Percentiles rank a stretch among this genome's conserved stretches.
These are phyloP conservation scores for Wilcoxina mikolae DNA, from an alignment of 495 filamentous ascomycete genomes.

Conservation along the genomic window DNA sequence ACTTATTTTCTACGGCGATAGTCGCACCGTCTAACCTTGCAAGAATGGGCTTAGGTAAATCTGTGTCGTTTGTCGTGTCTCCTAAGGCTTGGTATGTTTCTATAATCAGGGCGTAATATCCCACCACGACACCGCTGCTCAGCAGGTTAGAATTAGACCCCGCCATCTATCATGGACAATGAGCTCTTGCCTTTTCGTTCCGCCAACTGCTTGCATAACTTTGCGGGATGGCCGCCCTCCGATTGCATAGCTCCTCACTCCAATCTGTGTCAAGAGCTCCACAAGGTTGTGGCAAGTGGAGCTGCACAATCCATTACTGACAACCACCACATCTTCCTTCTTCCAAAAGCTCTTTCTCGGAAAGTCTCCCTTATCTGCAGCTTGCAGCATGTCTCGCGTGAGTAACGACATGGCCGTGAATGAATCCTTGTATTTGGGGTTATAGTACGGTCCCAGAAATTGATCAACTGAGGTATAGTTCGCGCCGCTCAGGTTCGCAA, in stretches of 20 bases:
- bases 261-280: conserved; percentile 12
- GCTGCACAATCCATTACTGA: conserved; percentile 16
- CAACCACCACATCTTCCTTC: conserved; percentile 12
- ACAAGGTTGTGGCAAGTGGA: conserved; percentile 21
- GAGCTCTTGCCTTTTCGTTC: conserved; percentile 17
- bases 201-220: conserved; percentile 24
- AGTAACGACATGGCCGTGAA: conserved; percentile 16
- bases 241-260: conserved; percentile 14
- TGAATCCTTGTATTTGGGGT: conserved; percentile 11
- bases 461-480: conserved; percentile 4
- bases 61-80: not conserved
- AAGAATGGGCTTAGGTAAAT: not conserved
- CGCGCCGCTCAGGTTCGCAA: conserved; percentile 8
- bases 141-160: too few species aligned
- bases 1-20: not conserved
- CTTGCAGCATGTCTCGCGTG: not conserved
- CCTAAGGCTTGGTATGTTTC: not conserved
- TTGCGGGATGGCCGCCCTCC: conserved; percentile 12
- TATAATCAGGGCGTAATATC: not conserved
- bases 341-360: conserved; percentile 10
- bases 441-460: conserved; percentile 12
- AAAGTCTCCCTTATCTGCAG: not conserved
- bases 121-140: not conserved
- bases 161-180: conserved; percentile 15
- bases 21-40: not conserved